Base-by-base conservation (phyloP, 2,329 filamentous ascomycete species). In the Aureobasidium sp. region DNA sequence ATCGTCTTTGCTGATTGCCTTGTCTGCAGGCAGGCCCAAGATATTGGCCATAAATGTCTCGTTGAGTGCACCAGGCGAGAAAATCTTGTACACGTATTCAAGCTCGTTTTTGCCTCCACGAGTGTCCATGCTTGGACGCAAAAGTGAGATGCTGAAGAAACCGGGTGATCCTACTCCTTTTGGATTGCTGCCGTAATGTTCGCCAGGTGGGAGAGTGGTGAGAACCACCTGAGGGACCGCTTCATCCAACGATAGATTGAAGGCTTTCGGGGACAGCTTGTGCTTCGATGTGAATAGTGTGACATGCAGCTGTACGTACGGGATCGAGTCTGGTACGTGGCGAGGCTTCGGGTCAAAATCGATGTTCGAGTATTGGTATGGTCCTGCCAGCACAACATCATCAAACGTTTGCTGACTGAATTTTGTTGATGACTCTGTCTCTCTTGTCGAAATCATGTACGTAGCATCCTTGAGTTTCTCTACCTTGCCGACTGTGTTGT, bases 281-380 rank as follows among this genome's bases (percentile, higher is more conserved):
- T 86, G 84, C 0, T 90, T 86, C 0, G 91, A 90, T 0, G 92
- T 81, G 69, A 99, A 93, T 0, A 97, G 83, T 0, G 93, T 97
- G 58, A 97, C 93, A 70, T 97, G 88, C 0, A 97, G 82, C 52
- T 84, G 83, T 2, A 91, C 89, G 72, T 97, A 99, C 0, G 90
- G 89, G n/a, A 97, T 87, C 49, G 83, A 74, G 66, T 94, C 88
- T 1, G 95, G 91, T 4, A 77, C 74, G 36, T 82, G 79, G 60
- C 68, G 52, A 0, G 76, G 72, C 14, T 76, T 72, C 1, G 72
- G 70, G 12, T 73, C 72, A 62, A 87, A 74, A 6, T 73, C 75
- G 68, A 97, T 87, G 62, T 83, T 79, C 62, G 90, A 85, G 72
- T 87, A 95, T 69, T 99, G 93, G 70, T 87, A 86, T 0, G 94